Percentiles rank a stretch among this genome's conserved stretches.
phyloP scores from a whole-genome alignment of 2,329 filamentous ascomycete genomes.

The Zasmidium angulare region DNA sequence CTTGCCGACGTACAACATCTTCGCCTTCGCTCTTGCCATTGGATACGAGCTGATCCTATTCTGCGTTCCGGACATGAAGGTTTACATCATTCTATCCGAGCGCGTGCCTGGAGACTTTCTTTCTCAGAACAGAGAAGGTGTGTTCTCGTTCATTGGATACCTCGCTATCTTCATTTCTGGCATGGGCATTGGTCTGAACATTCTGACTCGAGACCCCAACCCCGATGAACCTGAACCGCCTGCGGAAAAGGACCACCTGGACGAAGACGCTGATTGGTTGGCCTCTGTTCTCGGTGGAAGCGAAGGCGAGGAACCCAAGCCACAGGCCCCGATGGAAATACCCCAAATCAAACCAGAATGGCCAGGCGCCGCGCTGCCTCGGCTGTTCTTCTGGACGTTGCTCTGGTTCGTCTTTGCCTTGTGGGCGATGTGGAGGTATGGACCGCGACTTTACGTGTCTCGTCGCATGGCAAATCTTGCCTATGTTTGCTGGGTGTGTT shows the following conservation, averaged over 20 bases:
- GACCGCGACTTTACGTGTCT: constrained; percentile 74
- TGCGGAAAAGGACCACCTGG: constrained; percentile 25
- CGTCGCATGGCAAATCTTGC: constrained; percentile 88
- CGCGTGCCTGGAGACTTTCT: constrained; percentile 66
- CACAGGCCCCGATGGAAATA: constrained; percentile 18
- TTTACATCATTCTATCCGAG: constrained; percentile 78
- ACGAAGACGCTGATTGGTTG: constrained; percentile 39
- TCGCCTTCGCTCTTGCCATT: constrained; percentile 68
- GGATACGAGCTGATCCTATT: constrained; percentile 76
- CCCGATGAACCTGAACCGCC: constrained; percentile 17
- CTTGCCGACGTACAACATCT: constrained; percentile 72
- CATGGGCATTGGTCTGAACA: constrained; percentile 75
- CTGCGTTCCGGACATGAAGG: constrained; percentile 68
- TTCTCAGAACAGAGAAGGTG: constrained; percentile 87
- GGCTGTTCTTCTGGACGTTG: constrained; percentile 62
- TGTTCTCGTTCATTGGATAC: constrained; percentile 95
- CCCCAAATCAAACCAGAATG: constrained; percentile 27
- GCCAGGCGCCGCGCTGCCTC: constrained; percentile 36
- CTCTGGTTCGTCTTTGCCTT: constrained; percentile 73
- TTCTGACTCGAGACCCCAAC: constrained; percentile 61
- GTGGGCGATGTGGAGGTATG: constrained; percentile 66
- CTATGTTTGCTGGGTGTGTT: constrained; percentile 89
- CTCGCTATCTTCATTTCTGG: constrained; percentile 92
- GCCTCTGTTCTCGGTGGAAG: constrained; percentile 33
- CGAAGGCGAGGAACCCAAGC: constrained; percentile 8